Conservation (phyloP, 257 asterid species). For the Gentiana straminea region DNA sequence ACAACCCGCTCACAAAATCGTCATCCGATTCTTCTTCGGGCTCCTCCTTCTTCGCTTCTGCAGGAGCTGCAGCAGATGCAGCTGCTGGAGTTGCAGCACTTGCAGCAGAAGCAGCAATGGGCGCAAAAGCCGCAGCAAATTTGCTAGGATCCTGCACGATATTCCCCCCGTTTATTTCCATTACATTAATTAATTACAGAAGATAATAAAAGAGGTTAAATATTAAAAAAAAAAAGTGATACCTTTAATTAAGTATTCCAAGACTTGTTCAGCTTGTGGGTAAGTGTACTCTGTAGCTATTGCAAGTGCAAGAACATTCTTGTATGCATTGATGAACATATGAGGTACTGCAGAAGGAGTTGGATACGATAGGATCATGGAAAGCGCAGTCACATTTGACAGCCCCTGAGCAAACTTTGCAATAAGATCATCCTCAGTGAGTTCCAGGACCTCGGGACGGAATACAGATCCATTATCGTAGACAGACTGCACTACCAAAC, state of each 20-base stretch:
- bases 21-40: slow-evolving; percentile 25
- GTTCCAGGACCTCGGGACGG: slow-evolving; percentile 22
- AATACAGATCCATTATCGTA: slow-evolving; percentile 29
- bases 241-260: slow-evolving; percentile 23
- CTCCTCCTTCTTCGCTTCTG: slow-evolving; percentile 23
- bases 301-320: slow-evolving; percentile 24
- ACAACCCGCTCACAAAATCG: slow-evolving; percentile 13
- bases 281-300: slow-evolving; percentile 21
- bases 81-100: not conserved
- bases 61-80: slow-evolving; percentile 8
- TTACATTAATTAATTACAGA: too few relatives aligned
- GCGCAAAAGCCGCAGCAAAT: slow-evolving; percentile 11
- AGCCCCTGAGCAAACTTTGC: slow-evolving; percentile 20
- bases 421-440: slow-evolving; percentile 23
- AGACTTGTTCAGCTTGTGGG: slow-evolving; percentile 24
- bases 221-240: not conserved
- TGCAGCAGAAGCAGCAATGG: slow-evolving; percentile 1
- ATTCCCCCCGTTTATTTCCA: not conserved
- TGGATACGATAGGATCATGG: slow-evolving; percentile 20
- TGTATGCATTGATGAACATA: slow-evolving; percentile 25
- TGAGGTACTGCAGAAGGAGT: slow-evolving; percentile 25
- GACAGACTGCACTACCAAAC: slow-evolving; percentile 23
- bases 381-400: slow-evolving; percentile 12
- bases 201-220: not conserved
- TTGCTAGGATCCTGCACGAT: slow-evolving; percentile 23